These are phyloP conservation scores for Echinochloa phyllopogon DNA, from an alignment of 176 grass and related monocot species.

Conservation along the genomic window DNA sequence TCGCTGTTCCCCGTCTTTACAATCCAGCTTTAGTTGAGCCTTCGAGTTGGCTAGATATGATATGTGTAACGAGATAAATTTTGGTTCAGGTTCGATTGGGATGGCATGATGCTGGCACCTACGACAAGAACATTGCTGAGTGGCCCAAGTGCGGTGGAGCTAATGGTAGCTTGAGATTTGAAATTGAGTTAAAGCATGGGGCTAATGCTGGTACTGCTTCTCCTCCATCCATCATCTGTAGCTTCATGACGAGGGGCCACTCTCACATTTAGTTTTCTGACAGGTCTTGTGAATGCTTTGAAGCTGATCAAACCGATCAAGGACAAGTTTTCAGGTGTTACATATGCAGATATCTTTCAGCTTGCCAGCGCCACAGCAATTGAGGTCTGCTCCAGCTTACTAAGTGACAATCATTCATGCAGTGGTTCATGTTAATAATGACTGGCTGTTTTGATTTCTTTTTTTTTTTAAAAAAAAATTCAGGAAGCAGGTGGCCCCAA, in stretches of 20 bases:
- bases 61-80: constrained; percentile 17
- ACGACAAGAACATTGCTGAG: constrained; percentile 79
- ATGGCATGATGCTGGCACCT: constrained; percentile 90
- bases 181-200: constrained; percentile 75
- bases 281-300: constrained; percentile 87
- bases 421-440: not conserved
- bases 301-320: constrained; percentile 81
- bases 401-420: not conserved
- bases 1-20: not conserved
- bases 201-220: constrained; percentile 81
- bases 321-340: constrained; percentile 78
- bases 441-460: constrained; percentile 24
- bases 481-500: constrained; percentile 94
- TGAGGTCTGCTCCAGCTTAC: constrained; percentile 57
- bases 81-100: constrained; percentile 78
- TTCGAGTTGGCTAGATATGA: not conserved
- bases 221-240: not conserved
- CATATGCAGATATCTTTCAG: constrained; percentile 90
- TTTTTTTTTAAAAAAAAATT: too few relatives aligned
- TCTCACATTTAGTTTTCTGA: not conserved
- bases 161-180: constrained; percentile 90
- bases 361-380: constrained; percentile 94
- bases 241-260: not conserved
- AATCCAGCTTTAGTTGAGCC: not conserved
- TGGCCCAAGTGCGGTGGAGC: constrained; percentile 85